Evolutionary conservation across 768 basidiomycete genomes (phyloP).

Genomic region (Tephrocybe sp.): DNA sequence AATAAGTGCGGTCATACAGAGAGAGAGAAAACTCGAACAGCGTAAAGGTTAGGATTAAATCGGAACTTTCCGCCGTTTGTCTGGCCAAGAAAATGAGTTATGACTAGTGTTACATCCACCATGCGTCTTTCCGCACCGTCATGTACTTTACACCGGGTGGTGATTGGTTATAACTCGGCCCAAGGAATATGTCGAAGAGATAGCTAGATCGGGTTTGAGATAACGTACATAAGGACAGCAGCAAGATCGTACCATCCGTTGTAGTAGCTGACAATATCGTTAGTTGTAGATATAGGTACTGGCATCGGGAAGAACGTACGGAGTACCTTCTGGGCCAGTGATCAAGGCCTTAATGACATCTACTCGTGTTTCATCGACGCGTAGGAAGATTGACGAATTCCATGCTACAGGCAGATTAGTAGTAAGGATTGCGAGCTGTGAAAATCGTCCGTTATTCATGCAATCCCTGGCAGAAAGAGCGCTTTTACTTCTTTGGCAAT

Average conservation of each 20-base stretch:
- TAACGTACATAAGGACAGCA: neutral
- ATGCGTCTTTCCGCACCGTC: constrained; percentile 52
- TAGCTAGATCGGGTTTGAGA: constrained; percentile 12
- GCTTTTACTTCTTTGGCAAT: constrained; percentile 86
- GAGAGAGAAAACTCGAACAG: constrained; percentile 45
- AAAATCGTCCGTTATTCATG: constrained; percentile 7
- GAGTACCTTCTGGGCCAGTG: constrained; percentile 92
- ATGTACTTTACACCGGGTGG: constrained; percentile 71
- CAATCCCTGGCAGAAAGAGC: neutral
- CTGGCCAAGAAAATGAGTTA: constrained; percentile 32
- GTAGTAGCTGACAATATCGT: constrained; percentile 56
- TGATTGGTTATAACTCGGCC: constrained; percentile 84
- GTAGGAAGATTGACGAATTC: constrained; percentile 91
- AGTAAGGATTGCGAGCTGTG: constrained; percentile 86
- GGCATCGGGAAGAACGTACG: constrained; percentile 57
- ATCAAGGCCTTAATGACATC: constrained; percentile 92
- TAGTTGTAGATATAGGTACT: constrained; percentile 2
- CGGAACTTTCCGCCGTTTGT: constrained; percentile 87
- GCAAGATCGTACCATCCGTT: constrained; percentile 76
- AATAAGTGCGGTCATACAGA: neutral
- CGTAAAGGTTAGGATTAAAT: constrained; percentile 95
- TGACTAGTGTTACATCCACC: neutral
- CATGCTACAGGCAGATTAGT: constrained; percentile 94
- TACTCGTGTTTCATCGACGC: constrained; percentile 90
- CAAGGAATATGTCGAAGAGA: constrained; percentile 92